Conservation (phyloP, 2,329 filamentous ascomycete species). For the Mycogone perniciosa region DNA sequence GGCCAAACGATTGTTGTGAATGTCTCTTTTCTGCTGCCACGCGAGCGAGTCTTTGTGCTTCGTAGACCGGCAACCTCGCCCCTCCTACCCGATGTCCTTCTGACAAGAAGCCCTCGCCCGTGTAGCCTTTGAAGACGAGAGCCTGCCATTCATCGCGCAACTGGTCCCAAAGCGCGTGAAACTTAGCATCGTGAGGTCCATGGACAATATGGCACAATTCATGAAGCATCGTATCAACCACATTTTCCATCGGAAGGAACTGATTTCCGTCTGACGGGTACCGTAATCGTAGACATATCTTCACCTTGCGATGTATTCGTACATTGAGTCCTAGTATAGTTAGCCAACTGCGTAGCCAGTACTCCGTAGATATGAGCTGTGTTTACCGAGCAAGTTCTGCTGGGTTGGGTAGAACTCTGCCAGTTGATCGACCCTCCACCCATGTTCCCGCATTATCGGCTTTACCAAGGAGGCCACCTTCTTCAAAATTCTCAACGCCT, state of each 20-base stretch:
- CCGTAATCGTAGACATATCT: slow-evolving; percentile 77
- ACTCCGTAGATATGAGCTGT: background rate
- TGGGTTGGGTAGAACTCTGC: slow-evolving; percentile 81
- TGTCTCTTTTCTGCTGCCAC: slow-evolving; percentile 66
- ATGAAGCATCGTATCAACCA: slow-evolving; percentile 89
- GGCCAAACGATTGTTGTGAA: slow-evolving; percentile 52
- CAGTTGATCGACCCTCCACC: slow-evolving; percentile 72
- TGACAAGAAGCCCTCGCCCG: slow-evolving; percentile 80
- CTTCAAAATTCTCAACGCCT: slow-evolving; percentile 57
- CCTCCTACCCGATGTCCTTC: slow-evolving; percentile 70
- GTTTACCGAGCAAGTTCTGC: slow-evolving; percentile 61
- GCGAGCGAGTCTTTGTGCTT: slow-evolving; percentile 68
- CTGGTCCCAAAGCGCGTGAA: slow-evolving; percentile 84
- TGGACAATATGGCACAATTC: slow-evolving; percentile 85
- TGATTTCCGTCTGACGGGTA: slow-evolving; percentile 66
- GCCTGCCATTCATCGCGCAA: slow-evolving; percentile 78
- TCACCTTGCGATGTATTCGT: slow-evolving; percentile 55
- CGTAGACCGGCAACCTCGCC: slow-evolving; percentile 52
- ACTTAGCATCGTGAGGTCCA: slow-evolving; percentile 75
- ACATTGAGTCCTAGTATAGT: slow-evolving; percentile 60
- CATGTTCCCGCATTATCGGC: slow-evolving; percentile 83
- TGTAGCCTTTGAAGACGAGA: slow-evolving; percentile 74
- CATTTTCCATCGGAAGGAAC: slow-evolving; percentile 73
- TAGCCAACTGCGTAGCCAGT: background rate
- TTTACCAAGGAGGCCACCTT: slow-evolving; percentile 86